These are phyloP conservation scores for Russula virescens DNA, from an alignment of 768 basidiomycete species.

Conservation along the genomic window DNA sequence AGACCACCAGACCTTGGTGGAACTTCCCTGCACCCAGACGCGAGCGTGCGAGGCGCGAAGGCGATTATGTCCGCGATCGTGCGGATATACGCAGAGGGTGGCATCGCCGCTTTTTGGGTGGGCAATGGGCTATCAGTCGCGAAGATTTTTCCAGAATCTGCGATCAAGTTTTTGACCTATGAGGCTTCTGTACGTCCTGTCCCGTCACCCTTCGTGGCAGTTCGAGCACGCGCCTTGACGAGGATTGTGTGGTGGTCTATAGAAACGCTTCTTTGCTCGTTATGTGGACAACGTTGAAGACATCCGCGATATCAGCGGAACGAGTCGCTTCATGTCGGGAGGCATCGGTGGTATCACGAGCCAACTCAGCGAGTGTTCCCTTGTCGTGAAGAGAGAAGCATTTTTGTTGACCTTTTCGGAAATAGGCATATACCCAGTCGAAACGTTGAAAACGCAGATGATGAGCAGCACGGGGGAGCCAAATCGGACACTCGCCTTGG, in stretches of 20 bases:
- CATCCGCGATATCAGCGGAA: conserved; percentile 59
- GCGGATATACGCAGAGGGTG: conserved; percentile 86
- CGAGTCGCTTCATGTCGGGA: conserved; percentile 90
- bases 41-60: conserved; percentile 48
- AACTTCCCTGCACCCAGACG: conserved; percentile 38
- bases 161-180: conserved; percentile 96
- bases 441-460: conserved; percentile 98
- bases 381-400: conserved; percentile 11
- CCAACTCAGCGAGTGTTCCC: conserved; percentile 66
- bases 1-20: conserved; percentile 69
- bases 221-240: background rate
- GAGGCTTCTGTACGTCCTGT: conserved; percentile 71
- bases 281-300: conserved; percentile 92
- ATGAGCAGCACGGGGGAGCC: conserved; percentile 77
- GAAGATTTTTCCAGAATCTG: conserved; percentile 97
- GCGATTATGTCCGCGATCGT: conserved; percentile 67
- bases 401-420: conserved; percentile 25
- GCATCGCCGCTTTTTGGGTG: conserved; percentile 93
- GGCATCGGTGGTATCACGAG: conserved; percentile 94
- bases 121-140: conserved; percentile 90
- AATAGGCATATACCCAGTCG: conserved; percentile 91
- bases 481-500: conserved; percentile 51
- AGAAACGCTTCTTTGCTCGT: conserved; percentile 93
- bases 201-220: conserved; percentile 7
- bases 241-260: conserved; percentile 13